Percentiles rank a stretch among this genome's conserved stretches.
phyloP scores from a whole-genome alignment of 768 basidiomycete species.

The Pholiota microspora region DNA sequence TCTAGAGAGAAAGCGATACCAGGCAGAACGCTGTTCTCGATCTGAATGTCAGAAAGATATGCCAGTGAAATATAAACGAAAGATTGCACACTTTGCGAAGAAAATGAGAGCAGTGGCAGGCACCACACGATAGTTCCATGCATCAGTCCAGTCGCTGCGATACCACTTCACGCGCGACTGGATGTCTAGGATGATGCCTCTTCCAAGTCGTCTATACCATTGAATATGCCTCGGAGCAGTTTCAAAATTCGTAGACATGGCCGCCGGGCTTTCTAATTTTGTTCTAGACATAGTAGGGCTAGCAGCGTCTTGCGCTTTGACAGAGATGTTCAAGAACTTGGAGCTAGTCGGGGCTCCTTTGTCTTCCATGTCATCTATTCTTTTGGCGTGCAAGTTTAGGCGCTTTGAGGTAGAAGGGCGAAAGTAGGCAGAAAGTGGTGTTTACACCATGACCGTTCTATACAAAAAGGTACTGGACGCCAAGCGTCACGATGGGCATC shows the following conservation, averaged over 20 bases:
- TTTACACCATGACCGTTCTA: background rate
- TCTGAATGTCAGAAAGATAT: background rate
- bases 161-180: constrained; percentile 77
- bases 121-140: constrained; percentile 87
- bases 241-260: constrained; percentile 5
- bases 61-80: background rate
- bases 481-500: too few species aligned
- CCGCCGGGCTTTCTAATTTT: constrained; percentile 11
- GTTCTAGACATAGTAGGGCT: background rate
- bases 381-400: background rate
- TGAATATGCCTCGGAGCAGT: constrained; percentile 12
- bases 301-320: constrained; percentile 6
- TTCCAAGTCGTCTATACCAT: constrained; percentile 38
- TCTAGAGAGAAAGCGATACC: constrained; percentile 92
- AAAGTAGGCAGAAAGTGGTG: background rate
- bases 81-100: constrained; percentile 67
- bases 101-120: constrained; percentile 86
- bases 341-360: background rate
- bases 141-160: constrained; percentile 84
- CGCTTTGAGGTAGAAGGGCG: background rate
- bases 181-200: constrained; percentile 73
- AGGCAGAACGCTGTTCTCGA: constrained; percentile 63
- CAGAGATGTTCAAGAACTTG: background rate
- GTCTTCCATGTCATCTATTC: background rate
- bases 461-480: too few species aligned